phyloP scores from a whole-genome alignment of 2,329 filamentous ascomycete genomes.

The Colletotrichum ledebouriae region DNA sequence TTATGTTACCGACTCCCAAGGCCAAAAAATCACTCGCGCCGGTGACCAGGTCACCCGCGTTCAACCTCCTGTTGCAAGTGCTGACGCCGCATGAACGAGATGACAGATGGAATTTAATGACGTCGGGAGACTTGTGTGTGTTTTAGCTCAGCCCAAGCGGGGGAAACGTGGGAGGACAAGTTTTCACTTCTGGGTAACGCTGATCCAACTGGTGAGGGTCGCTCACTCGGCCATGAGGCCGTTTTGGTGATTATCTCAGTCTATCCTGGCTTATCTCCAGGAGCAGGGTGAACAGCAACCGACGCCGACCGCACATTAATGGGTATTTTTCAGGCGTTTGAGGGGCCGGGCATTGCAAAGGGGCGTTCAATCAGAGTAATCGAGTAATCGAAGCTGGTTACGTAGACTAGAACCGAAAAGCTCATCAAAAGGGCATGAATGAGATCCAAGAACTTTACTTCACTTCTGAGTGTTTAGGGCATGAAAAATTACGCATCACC shows the following conservation, averaged over 20 bases:
- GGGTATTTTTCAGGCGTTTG: slow-evolving; percentile 39
- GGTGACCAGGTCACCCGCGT: slow-evolving; percentile 89
- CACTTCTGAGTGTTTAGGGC: neutral
- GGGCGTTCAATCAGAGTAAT: slow-evolving; percentile 37
- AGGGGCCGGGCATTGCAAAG: slow-evolving; percentile 33
- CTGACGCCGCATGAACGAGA: slow-evolving; percentile 78
- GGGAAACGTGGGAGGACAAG: slow-evolving; percentile 8
- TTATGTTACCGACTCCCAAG: slow-evolving; percentile 83
- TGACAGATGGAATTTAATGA: slow-evolving; percentile 29
- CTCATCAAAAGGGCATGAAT: slow-evolving; percentile 1
- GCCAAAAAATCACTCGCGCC: slow-evolving; percentile 86
- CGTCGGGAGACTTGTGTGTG: slow-evolving; percentile 8
- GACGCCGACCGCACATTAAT: slow-evolving; percentile 24
- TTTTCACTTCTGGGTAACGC: slow-evolving; percentile 6
- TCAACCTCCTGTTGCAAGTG: slow-evolving; percentile 81
- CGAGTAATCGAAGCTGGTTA: slow-evolving; percentile 25
- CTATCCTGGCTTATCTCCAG: neutral
- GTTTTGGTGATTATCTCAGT: neutral
- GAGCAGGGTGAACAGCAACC: slow-evolving; percentile 11
- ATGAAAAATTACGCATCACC: too few species aligned
- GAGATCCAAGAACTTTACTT: slow-evolving; percentile 18
- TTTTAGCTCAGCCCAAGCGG: neutral
- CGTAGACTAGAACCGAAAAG: slow-evolving; percentile 25
- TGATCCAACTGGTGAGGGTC: too few species aligned
- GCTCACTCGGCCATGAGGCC: neutral